Percentiles rank a stretch among this genome's conserved stretches.
These are phyloP conservation scores for Xerocomellus intermedius DNA, from an alignment of 768 basidiomycete genomes.

Conservation along the genomic window DNA sequence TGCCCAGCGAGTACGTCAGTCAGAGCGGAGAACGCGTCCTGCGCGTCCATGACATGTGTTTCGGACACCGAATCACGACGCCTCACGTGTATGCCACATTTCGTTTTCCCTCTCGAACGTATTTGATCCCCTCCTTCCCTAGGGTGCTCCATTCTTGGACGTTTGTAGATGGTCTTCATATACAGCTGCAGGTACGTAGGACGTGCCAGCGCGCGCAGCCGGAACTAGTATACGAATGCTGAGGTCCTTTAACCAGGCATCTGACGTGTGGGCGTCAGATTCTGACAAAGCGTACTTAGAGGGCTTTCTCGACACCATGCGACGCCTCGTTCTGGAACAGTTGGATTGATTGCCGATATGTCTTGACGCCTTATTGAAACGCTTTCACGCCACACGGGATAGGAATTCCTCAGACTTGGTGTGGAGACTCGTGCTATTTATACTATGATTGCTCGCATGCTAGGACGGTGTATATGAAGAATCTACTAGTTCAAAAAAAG, in stretches of 20 bases:
- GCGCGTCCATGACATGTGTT: background rate
- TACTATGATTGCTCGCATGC: too few relatives aligned
- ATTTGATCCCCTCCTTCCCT: too few relatives aligned
- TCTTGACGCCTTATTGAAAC: too few relatives aligned
- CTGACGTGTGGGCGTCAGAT: background rate
- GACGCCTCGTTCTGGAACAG: background rate
- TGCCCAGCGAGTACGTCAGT: background rate
- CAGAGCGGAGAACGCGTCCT: background rate
- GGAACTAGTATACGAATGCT: background rate
- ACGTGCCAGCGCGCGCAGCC: background rate
- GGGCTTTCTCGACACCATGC: background rate
- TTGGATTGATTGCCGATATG: background rate
- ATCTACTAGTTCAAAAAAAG: too few relatives aligned
- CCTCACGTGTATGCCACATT: background rate
- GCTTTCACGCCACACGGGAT: too few relatives aligned
- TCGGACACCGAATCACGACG: constrained; percentile 3
- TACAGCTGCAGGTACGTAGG: constrained; percentile 4
- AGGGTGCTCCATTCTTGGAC: constrained; percentile 7
- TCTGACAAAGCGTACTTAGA: background rate
- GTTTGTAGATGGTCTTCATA: background rate
- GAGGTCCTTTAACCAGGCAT: background rate
- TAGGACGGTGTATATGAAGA: too few relatives aligned
- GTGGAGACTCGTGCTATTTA: too few relatives aligned
- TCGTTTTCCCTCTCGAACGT: background rate
- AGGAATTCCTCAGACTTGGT: too few relatives aligned